phyloP scores from a whole-genome alignment of 164 flowering plant genomes.

The Vitis labrusca region DNA sequence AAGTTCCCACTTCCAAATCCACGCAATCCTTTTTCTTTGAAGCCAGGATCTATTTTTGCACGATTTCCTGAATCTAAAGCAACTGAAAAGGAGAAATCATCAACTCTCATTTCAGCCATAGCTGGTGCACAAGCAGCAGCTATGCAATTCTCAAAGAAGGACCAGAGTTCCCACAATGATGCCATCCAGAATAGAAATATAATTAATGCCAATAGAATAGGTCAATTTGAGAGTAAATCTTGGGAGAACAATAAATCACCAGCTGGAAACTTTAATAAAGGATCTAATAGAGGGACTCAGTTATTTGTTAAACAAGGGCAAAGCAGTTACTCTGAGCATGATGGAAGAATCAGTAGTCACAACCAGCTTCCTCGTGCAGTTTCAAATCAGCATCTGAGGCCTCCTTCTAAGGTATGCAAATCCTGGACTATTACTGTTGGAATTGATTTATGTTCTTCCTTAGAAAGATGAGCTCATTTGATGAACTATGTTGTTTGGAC shows the following conservation, averaged over 20 bases:
- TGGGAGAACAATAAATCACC: slow-evolving; percentile 11
- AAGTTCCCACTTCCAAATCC: slow-evolving; percentile 77
- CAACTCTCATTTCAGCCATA: slow-evolving; percentile 62
- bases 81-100: slow-evolving; percentile 39
- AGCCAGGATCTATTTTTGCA: slow-evolving; percentile 64
- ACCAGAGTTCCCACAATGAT: slow-evolving; percentile 15
- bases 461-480: neutral
- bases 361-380: slow-evolving; percentile 6
- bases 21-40: slow-evolving; percentile 60
- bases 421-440: neutral
- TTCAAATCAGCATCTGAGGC: slow-evolving; percentile 13
- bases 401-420: slow-evolving; percentile 30
- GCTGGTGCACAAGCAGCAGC: slow-evolving; percentile 90
- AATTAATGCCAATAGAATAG: slow-evolving; percentile 15
- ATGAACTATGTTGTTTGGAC: neutral
- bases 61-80: slow-evolving; percentile 18
- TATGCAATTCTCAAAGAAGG: slow-evolving; percentile 63
- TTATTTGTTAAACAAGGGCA: slow-evolving; percentile 1
- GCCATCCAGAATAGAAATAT: neutral
- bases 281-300: neutral
- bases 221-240: slow-evolving; percentile 7
- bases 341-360: slow-evolving; percentile 14
- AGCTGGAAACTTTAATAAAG: slow-evolving; percentile 5
- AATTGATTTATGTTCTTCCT: neutral
- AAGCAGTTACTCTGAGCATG: neutral